Conservation (phyloP, 2,329 filamentous ascomycete species). For the Paecilomyces sp. region DNA sequence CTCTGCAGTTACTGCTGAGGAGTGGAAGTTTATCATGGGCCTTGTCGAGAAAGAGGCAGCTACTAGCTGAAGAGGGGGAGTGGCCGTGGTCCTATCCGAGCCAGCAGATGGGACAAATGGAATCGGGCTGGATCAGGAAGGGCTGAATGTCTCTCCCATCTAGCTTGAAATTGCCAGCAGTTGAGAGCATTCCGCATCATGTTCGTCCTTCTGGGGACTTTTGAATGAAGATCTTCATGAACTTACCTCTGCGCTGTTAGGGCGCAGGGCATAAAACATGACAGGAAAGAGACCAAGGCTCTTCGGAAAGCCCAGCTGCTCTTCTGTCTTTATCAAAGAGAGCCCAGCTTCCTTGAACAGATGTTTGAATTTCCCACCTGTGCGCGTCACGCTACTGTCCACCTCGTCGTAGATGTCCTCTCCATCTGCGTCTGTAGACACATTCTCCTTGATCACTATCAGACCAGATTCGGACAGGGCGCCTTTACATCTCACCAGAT, state of each 20-base stretch:
- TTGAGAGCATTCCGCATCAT: neutral
- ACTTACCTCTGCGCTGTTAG: constrained; percentile 15
- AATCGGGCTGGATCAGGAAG: neutral
- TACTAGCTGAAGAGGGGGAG: neutral
- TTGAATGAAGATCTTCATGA: too few species aligned
- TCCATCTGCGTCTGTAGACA: constrained; percentile 46
- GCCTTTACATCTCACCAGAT: constrained; percentile 54
- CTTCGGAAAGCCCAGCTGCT: constrained; percentile 65
- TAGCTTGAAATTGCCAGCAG: neutral
- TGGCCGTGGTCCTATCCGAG: neutral
- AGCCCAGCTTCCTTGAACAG: constrained; percentile 66
- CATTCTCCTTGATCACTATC: constrained; percentile 76
- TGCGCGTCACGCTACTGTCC: constrained; percentile 73
- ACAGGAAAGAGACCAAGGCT: constrained; percentile 61
- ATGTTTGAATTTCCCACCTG: constrained; percentile 61
- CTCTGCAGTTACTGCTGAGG: constrained; percentile 36
- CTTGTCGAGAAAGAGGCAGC: constrained; percentile 29
- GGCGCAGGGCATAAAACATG: constrained; percentile 67
- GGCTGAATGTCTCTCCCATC: neutral
- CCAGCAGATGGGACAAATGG: neutral
- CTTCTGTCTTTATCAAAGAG: constrained; percentile 60
- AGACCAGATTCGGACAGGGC: constrained; percentile 38
- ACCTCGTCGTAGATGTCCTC: constrained; percentile 66
- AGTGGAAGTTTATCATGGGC: constrained; percentile 44
- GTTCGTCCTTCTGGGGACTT: neutral